These are phyloP conservation scores for Podospora bellae-mahoneyi DNA, from an alignment of 495 filamentous ascomycete species.

Conservation along the genomic window DNA sequence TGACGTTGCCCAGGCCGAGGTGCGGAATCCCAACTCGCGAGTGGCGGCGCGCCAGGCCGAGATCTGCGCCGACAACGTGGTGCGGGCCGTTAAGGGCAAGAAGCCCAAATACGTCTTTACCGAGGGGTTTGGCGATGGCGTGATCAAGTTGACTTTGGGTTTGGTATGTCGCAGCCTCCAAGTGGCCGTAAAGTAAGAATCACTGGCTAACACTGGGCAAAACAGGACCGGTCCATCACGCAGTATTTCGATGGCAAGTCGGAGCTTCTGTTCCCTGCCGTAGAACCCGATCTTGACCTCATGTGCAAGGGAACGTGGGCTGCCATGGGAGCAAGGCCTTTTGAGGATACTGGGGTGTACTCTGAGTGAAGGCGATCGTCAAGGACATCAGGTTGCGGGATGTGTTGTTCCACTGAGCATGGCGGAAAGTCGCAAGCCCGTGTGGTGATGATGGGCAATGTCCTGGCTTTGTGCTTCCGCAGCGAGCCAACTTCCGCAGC, in stretches of 20 bases:
- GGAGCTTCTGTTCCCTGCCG: slow-evolving; percentile 24
- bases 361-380: not conserved
- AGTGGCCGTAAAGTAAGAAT: not conserved
- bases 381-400: not conserved
- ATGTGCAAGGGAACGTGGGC: slow-evolving; percentile 29
- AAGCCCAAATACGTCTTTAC: slow-evolving; percentile 22
- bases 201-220: slow-evolving; percentile 2
- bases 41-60: slow-evolving; percentile 28
- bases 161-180: slow-evolving; percentile 20
- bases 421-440: not conserved
- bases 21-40: slow-evolving; percentile 27
- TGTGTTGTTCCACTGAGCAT: not conserved
- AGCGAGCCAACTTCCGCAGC: too few relatives aligned
- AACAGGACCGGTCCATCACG: slow-evolving; percentile 25
- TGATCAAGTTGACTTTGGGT: slow-evolving; percentile 32
- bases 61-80: slow-evolving; percentile 30
- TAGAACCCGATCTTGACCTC: slow-evolving; percentile 26
- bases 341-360: slow-evolving; percentile 30
- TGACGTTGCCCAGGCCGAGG: slow-evolving; percentile 30
- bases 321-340: slow-evolving; percentile 21
- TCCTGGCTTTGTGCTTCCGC: too few relatives aligned
- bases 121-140: slow-evolving; percentile 24
- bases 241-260: slow-evolving; percentile 31
- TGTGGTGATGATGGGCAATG: not conserved
- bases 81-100: slow-evolving; percentile 19